Base-by-base conservation (phyloP, 768 basidiomycete species). In the Guyanaporus albipodus region DNA sequence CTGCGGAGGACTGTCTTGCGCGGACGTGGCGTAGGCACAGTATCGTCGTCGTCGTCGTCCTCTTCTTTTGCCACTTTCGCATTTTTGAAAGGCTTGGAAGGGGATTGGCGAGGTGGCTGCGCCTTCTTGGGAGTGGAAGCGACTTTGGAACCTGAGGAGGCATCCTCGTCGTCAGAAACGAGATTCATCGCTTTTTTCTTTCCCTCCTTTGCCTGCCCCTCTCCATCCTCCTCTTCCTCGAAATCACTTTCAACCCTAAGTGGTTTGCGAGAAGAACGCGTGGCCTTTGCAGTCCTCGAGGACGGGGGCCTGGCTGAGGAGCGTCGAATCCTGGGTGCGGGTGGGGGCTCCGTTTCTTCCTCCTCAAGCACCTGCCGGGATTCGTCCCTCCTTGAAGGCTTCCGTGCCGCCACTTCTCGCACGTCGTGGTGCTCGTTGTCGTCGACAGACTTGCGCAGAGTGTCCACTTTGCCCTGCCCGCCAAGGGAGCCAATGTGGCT, bases 91-190 rank as follows among this genome's bases (percentile, higher is more conserved):
- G 32, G 14, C 22, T 31, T 34, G 42, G 22, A 40, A 8, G 46
- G n/a, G 1, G 49, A 4, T 12, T 56, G 48, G 2, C 27, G 33
- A 11, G 19, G 3, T n/a, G 23, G 11, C 14, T 28, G 44, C 15
- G 21, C n/a, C 14, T 28, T 48, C 14, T 35, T 46, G 2, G 47
- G 8, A 15, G 38, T n/a, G n/a, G n/a, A n/a, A n/a, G n/a, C n/a
- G n/a, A n/a, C n/a, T 21, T 12, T 21, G 26, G 44, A 52, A 23
- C 45, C 50, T 18, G 61, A 55, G 34, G 62, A 58, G 22, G 55
- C 58, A 8, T 67, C 62, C 17, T 68, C 63, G 12, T 61, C 55
- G 38, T 64, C 66, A 22, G 54, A 53, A 29, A 48, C 46, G 0
- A 55, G 45, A 12, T 57, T 53, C 22, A 14, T 26, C 34, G 10